Evolutionary conservation across 2,329 filamentous ascomycete species (phyloP).

Genomic region (Colletotrichum melonis): DNA sequence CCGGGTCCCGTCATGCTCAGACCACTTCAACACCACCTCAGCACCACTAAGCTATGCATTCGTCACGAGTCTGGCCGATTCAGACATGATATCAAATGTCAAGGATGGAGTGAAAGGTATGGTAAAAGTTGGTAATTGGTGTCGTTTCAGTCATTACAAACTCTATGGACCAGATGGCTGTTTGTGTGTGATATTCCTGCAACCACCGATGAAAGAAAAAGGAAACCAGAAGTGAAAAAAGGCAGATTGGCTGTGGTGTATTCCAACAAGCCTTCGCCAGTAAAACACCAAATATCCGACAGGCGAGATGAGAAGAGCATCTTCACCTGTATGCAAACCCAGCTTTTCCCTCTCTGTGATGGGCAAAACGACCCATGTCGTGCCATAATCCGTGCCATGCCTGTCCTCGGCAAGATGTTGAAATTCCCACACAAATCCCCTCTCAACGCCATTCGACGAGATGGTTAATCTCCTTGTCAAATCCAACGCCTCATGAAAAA

Average conservation of each 20-base stretch:
- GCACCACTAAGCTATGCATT: not conserved
- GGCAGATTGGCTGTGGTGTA: not conserved
- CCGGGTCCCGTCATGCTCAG: conserved; percentile 3
- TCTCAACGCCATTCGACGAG: conserved; percentile 22
- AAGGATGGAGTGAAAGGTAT: too few relatives aligned
- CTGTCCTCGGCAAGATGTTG: conserved; percentile 3
- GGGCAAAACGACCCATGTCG: not conserved
- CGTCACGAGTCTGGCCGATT: not conserved
- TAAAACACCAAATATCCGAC: conserved; percentile 16
- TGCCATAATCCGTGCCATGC: not conserved
- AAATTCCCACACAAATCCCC: not conserved
- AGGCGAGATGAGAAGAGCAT: conserved; percentile 7
- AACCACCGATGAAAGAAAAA: not conserved
- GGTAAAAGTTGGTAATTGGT: conserved; percentile 4
- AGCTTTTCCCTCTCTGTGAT: conserved; percentile 12
- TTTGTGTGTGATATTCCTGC: conserved; percentile 30
- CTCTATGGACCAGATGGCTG: conserved; percentile 1
- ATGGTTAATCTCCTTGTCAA: not conserved
- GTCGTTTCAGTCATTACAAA: conserved; percentile 29
- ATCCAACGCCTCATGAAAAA: not conserved
- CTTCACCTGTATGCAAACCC: conserved; percentile 17
- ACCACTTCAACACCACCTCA: not conserved
- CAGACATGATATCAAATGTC: not conserved
- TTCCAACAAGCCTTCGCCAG: not conserved
- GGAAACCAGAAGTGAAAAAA: not conserved